Evolutionary conservation across 73 alveolate species (phyloP).

Genomic region (Symbiodinium pilosum): DNA sequence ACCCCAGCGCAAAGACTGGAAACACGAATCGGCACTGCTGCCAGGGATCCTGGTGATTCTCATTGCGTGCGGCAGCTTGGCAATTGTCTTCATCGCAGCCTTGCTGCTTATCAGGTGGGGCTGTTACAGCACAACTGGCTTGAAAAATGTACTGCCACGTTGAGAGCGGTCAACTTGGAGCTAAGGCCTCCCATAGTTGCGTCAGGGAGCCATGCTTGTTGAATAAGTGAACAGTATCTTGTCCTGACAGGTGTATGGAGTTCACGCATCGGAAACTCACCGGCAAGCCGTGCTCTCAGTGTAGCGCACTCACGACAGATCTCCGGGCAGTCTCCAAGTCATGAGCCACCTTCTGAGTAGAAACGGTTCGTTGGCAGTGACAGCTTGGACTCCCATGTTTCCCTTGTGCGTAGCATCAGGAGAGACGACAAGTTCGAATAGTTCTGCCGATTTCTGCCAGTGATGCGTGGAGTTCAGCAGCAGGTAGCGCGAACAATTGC

Average conservation of each 20-base stretch:
- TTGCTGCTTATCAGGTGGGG: constrained; percentile 55
- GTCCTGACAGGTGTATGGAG: constrained; percentile 44
- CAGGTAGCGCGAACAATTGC: neutral
- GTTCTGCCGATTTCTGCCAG: neutral
- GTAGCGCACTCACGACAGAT: neutral
- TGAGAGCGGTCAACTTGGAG: neutral
- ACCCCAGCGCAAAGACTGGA: neutral
- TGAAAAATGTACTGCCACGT: neutral
- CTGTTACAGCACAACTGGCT: neutral
- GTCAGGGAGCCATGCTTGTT: neutral
- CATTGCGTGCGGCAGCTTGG: constrained; percentile 84
- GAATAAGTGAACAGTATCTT: too few relatives aligned
- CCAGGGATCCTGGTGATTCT: constrained; percentile 67
- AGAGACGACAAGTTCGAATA: constrained; percentile 76
- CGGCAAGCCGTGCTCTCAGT: constrained; percentile 26
- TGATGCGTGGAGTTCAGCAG: neutral
- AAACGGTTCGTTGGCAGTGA: too few relatives aligned
- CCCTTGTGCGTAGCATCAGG: neutral
- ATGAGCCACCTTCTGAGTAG: too few relatives aligned
- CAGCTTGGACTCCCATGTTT: neutral
- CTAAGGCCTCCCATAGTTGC: neutral
- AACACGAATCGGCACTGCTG: too few relatives aligned
- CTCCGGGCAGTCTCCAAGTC: neutral
- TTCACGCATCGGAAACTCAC: constrained; percentile 48
- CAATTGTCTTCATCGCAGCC: constrained; percentile 87